phyloP scores from a whole-genome alignment of 257 asterid species.

The Nicotiana sylvestris region DNA sequence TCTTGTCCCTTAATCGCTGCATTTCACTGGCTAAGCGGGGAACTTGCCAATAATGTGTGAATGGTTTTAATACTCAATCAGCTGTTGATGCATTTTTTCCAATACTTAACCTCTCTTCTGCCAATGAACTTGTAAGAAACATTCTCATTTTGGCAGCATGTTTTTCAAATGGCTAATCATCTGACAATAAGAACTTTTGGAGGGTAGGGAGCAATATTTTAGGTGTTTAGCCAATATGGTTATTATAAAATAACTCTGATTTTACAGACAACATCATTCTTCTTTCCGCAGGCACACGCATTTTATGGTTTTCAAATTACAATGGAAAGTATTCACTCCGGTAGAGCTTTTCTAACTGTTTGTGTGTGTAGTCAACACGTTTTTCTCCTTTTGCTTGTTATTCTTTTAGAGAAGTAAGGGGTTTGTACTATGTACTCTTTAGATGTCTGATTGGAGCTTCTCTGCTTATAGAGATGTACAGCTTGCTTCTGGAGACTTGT shows the following conservation, averaged over 20 bases:
- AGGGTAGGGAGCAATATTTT: background rate
- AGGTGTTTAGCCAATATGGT: background rate
- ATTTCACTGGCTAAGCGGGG: background rate
- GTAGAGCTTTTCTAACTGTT: constrained; percentile 34
- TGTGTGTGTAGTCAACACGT: constrained; percentile 2
- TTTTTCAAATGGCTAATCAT: background rate
- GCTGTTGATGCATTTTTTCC: background rate
- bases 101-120: background rate
- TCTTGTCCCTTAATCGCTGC: background rate
- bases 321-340: constrained; percentile 82
- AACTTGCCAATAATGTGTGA: background rate
- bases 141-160: background rate
- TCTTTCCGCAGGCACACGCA: constrained; percentile 62
- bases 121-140: background rate
- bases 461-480: constrained; percentile 64
- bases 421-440: constrained; percentile 2
- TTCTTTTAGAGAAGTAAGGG: background rate
- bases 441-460: constrained; percentile 24
- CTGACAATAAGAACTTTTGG: background rate
- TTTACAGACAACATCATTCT: constrained; percentile 17
- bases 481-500: constrained; percentile 79
- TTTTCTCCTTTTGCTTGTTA: background rate
- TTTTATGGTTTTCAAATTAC: constrained; percentile 83
- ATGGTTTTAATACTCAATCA: background rate
- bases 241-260: background rate